Evolutionary conservation across 306 rosid genomes (phyloP).

Genomic region (Morella rubra): DNA sequence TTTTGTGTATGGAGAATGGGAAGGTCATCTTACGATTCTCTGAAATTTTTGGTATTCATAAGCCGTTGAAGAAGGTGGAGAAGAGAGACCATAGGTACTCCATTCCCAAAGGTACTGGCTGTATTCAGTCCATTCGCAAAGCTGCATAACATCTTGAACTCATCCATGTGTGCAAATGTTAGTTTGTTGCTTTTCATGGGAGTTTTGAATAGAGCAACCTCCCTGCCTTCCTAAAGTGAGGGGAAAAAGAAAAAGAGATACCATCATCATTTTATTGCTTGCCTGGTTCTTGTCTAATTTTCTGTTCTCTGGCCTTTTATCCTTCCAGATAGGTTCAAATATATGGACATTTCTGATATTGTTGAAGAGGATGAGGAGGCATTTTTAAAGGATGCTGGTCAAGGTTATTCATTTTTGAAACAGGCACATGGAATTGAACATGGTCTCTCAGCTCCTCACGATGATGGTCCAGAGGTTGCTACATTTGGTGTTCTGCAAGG

Average conservation of each 20-base stretch:
- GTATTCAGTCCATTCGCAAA: conserved; percentile 22
- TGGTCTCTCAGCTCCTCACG: conserved; percentile 44
- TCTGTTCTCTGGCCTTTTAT: conserved; percentile 7
- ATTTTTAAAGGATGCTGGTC: conserved; percentile 58
- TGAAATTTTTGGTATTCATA: conserved; percentile 83
- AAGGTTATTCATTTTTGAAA: conserved; percentile 41
- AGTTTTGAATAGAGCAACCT: background rate
- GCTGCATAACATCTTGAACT: conserved; percentile 12
- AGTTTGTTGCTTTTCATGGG: background rate
- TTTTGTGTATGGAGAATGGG: conserved; percentile 88
- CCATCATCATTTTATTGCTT: conserved; percentile 7
- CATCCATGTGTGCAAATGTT: background rate
- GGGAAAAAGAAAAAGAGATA: background rate
- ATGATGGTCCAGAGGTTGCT: conserved; percentile 46
- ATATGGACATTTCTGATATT: conserved; percentile 52
- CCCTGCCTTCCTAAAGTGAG: background rate
- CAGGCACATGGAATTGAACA: conserved; percentile 38
- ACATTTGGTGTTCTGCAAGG: conserved; percentile 54
- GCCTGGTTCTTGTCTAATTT: conserved; percentile 29
- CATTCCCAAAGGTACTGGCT: conserved; percentile 59
- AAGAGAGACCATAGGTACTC: conserved; percentile 73
- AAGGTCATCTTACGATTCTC: conserved; percentile 78
- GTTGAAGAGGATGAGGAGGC: conserved; percentile 97
- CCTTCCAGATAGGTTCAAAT: conserved; percentile 63
- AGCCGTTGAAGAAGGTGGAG: conserved; percentile 73